A percentile compares a stretch with the other conserved stretches of the same genome.
Conservation (phyloP, 805 yeast species). For the Torulaspora quercuum region DNA sequence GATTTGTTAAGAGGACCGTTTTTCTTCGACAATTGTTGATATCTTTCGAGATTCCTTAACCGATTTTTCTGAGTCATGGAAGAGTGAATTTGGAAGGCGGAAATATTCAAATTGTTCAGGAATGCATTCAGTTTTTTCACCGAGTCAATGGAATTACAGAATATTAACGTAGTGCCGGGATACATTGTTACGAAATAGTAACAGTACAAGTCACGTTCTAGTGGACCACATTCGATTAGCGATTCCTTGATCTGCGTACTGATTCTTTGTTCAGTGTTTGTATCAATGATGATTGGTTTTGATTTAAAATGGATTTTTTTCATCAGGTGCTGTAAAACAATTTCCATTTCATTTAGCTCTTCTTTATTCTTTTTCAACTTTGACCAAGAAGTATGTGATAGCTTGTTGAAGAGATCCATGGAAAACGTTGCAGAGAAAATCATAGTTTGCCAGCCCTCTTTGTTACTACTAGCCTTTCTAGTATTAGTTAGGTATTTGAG, state of each 20-base stretch:
- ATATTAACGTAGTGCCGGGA: constrained; percentile 86
- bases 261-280: constrained; percentile 79
- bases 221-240: constrained; percentile 83
- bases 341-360: constrained; percentile 43
- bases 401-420: constrained; percentile 71
- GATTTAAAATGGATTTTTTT: constrained; percentile 69
- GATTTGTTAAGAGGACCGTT: constrained; percentile 44
- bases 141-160: constrained; percentile 92
- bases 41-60: constrained; percentile 77
- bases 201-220: constrained; percentile 83
- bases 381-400: constrained; percentile 44
- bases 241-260: constrained; percentile 78
- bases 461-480: constrained; percentile 36
- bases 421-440: constrained; percentile 96
- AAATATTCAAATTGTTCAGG: constrained; percentile 63
- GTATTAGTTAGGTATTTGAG: constrained; percentile 57
- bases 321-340: constrained; percentile 62
- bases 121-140: constrained; percentile 82
- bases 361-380: constrained; percentile 25
- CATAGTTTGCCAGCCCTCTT: constrained; percentile 67
- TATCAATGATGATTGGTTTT: constrained; percentile 72
- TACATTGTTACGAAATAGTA: constrained; percentile 84
- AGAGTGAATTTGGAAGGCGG: constrained; percentile 78
- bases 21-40: constrained; percentile 49
- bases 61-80: constrained; percentile 95